phyloP scores from a whole-genome alignment of 2,329 filamentous ascomycete genomes.

The Aspergillus neoniger region DNA sequence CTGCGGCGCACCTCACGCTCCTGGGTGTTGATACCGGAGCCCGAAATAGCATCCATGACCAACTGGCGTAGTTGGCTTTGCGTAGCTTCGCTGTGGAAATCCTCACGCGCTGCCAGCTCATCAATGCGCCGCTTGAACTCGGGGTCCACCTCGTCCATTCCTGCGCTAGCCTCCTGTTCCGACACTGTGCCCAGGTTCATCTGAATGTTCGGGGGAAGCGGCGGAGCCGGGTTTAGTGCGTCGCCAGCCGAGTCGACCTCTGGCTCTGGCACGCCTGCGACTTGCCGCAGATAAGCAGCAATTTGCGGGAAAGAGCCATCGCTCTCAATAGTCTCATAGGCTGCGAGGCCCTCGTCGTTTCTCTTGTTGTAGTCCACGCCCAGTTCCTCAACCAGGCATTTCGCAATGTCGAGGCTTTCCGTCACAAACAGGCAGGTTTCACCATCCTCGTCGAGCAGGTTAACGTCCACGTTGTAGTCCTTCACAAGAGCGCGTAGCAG shows the following conservation, averaged over 20 bases:
- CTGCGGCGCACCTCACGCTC: conserved; percentile 67
- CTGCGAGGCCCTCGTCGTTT: conserved; percentile 76
- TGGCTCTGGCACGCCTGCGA: conserved; percentile 30
- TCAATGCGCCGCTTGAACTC: conserved; percentile 86
- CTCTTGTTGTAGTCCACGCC: conserved; percentile 65
- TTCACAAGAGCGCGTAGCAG: conserved; percentile 74
- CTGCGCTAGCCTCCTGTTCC: conserved; percentile 57
- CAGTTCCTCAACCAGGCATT: conserved; percentile 79
- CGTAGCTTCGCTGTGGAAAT: conserved; percentile 78
- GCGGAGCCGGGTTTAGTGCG: conserved; percentile 54
- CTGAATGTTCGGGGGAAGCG: conserved; percentile 72
- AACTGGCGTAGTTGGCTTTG: conserved; percentile 77
- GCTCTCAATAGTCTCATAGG: conserved; percentile 74
- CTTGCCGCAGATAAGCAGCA: conserved; percentile 65
- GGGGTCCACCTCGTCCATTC: conserved; percentile 68
- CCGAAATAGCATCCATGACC: conserved; percentile 76
- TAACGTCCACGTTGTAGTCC: conserved; percentile 75
- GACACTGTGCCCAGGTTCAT: conserved; percentile 77
- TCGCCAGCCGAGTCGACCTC: conserved; percentile 31
- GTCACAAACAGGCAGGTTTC: conserved; percentile 95
- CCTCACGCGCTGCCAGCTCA: conserved; percentile 77
- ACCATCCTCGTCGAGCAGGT: conserved; percentile 84
- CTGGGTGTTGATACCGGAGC: conserved; percentile 60
- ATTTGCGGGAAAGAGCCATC: conserved; percentile 79
- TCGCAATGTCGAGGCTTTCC: conserved; percentile 77